Evolutionary conservation across 2,329 filamentous ascomycete species (phyloP).

Genomic region (Monosporascus sp.): DNA sequence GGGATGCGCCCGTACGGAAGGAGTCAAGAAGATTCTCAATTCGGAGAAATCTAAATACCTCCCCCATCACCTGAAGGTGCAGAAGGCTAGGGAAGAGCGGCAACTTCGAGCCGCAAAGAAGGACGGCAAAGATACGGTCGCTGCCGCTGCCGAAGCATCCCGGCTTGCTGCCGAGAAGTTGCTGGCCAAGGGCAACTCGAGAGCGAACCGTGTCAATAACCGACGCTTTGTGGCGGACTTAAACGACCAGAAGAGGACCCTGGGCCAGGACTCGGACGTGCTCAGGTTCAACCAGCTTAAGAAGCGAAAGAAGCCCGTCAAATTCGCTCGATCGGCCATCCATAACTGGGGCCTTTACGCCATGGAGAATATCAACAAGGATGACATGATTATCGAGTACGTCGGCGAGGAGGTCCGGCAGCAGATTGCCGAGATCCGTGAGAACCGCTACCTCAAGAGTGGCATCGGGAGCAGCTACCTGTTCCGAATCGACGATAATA

Average conservation of each 20-base stretch:
- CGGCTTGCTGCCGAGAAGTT: slow-evolving; percentile 75
- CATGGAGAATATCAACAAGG: slow-evolving; percentile 93
- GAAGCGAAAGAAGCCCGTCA: slow-evolving; percentile 98
- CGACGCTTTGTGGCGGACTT: slow-evolving; percentile 91
- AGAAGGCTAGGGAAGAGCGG: slow-evolving; percentile 86
- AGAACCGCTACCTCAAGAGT: slow-evolving; percentile 87
- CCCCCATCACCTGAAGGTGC: slow-evolving; percentile 94
- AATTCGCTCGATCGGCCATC: slow-evolving; percentile 94
- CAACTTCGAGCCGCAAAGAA: slow-evolving; percentile 64
- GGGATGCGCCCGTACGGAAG: slow-evolving; percentile 86
- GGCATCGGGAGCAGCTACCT: slow-evolving; percentile 96
- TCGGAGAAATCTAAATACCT: slow-evolving; percentile 98
- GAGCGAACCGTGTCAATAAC: slow-evolving; percentile 92
- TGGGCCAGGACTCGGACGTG: slow-evolving; percentile 80
- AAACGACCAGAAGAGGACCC: slow-evolving; percentile 86
- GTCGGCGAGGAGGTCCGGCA: slow-evolving; percentile 96
- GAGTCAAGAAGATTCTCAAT: slow-evolving; percentile 91
- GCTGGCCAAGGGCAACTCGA: slow-evolving; percentile 80
- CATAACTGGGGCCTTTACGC: slow-evolving; percentile 99
- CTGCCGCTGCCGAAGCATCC: slow-evolving; percentile 63
- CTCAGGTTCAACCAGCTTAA: slow-evolving; percentile 98
- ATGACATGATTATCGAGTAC: slow-evolving; percentile 99
- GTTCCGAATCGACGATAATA: slow-evolving; percentile 96
- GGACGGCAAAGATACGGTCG: slow-evolving; percentile 60
- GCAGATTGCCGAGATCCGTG: slow-evolving; percentile 93